These are phyloP conservation scores for Phialocephala sp. DNA, from an alignment of 2,329 filamentous ascomycete species.

Conservation along the genomic window DNA sequence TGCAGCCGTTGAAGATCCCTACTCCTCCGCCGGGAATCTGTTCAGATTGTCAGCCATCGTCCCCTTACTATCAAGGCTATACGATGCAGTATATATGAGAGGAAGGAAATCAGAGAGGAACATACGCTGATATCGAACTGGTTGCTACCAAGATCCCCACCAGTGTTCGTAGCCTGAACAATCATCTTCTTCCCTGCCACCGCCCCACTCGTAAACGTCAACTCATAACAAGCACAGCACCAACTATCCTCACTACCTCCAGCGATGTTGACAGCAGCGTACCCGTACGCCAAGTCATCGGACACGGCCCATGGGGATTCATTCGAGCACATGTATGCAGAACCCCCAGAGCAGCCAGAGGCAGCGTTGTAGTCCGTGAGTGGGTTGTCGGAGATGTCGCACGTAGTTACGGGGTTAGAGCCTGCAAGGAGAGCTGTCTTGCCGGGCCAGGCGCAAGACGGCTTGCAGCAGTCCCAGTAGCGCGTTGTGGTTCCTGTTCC, in stretches of 20 bases:
- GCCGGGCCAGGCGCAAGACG: conserved; percentile 63
- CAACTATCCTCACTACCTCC: conserved; percentile 61
- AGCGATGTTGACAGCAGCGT: conserved; percentile 62
- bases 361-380: conserved; percentile 54
- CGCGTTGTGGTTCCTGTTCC: conserved; percentile 45
- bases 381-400: conserved; percentile 58
- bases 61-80: background rate
- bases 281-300: conserved; percentile 66
- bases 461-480: conserved; percentile 72
- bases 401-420: conserved; percentile 55
- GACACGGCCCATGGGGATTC: conserved; percentile 67
- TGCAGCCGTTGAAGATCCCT: conserved; percentile 60
- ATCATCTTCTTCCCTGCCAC: conserved; percentile 66
- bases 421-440: conserved; percentile 58
- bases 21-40: conserved; percentile 61
- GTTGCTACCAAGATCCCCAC: conserved; percentile 58
- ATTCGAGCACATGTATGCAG: conserved; percentile 64
- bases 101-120: conserved; percentile 3
- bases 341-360: conserved; percentile 62
- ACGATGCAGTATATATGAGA: background rate
- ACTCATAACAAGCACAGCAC: conserved; percentile 70
- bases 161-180: conserved; percentile 70
- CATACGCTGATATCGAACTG: conserved; percentile 59
- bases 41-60: background rate
- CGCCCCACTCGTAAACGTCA: conserved; percentile 52